Evolutionary conservation across 2,329 filamentous ascomycete genomes (phyloP).

Genomic region (Amauroascus niger): DNA sequence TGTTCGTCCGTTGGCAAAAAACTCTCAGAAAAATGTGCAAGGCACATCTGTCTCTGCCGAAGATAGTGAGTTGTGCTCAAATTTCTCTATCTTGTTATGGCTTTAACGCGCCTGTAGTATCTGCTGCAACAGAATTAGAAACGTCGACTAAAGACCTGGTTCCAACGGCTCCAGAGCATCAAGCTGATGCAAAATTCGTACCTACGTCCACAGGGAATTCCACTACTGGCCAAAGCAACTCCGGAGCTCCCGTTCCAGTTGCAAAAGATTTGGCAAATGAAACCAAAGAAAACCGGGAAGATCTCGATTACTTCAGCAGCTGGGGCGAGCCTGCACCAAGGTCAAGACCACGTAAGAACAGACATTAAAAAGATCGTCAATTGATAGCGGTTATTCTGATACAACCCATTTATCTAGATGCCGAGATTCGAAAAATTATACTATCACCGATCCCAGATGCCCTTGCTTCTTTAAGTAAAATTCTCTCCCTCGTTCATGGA

Average conservation of each 20-base stretch:
- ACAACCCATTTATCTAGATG: not conserved
- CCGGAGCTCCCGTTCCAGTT: not conserved
- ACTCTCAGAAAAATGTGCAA: not conserved
- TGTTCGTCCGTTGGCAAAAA: not conserved
- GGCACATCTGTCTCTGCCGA: not conserved
- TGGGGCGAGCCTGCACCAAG: slow-evolving; percentile 26
- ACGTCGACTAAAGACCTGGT: not conserved
- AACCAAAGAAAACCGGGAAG: slow-evolving; percentile 24
- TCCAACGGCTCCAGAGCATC: not conserved
- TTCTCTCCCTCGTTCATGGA: slow-evolving; percentile 33
- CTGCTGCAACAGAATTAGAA: not conserved
- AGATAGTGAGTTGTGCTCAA: not conserved
- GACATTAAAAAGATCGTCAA: not conserved
- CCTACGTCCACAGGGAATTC: not conserved
- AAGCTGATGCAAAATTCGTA: not conserved
- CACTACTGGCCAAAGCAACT: not conserved
- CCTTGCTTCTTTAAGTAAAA: slow-evolving; percentile 25
- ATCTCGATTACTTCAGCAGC: slow-evolving; percentile 24
- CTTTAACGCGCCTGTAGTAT: not conserved
- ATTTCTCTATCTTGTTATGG: not conserved
- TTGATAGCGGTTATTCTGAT: not conserved
- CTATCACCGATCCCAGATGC: slow-evolving; percentile 30
- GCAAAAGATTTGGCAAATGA: slow-evolving; percentile 7
- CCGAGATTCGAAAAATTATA: slow-evolving; percentile 22
- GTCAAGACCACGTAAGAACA: slow-evolving; percentile 22